phyloP scores from a whole-genome alignment of 2,329 filamentous ascomycete species.

The Drechmeria coniospora region DNA sequence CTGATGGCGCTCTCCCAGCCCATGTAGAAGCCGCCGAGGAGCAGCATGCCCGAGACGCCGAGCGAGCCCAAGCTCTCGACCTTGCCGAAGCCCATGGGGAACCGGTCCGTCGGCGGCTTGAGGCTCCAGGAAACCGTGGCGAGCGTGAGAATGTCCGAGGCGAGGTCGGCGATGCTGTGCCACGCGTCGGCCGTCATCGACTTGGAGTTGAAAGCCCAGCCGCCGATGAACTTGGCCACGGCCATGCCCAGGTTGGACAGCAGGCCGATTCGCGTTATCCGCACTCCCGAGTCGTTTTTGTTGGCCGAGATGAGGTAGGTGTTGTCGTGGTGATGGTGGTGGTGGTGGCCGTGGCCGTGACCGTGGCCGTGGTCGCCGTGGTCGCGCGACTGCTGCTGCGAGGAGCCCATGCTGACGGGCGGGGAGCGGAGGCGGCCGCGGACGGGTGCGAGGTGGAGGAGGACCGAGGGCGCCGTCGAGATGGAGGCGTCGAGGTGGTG shows the following conservation, averaged over 20 bases:
- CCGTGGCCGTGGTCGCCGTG: constrained; percentile 15
- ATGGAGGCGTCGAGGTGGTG: constrained; percentile 2
- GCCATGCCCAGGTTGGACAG: constrained; percentile 91
- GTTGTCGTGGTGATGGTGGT: constrained; percentile 81
- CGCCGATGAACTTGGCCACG: constrained; percentile 78
- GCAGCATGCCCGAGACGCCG: constrained; percentile 80
- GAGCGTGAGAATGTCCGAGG: constrained; percentile 86
- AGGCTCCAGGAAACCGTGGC: constrained; percentile 90
- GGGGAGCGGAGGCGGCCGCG: constrained; percentile 9
- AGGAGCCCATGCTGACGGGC: constrained; percentile 14
- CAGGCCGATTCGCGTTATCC: constrained; percentile 41
- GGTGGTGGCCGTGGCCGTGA: constrained; percentile 44
- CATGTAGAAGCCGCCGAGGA: constrained; percentile 86
- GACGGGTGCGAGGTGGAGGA: constrained; percentile 9
- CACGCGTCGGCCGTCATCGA: constrained; percentile 86
- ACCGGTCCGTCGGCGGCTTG: constrained; percentile 65
- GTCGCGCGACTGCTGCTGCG: constrained; percentile 17
- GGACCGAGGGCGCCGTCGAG: constrained; percentile 2
- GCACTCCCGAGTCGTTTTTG: constrained; percentile 52
- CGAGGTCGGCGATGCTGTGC: constrained; percentile 87
- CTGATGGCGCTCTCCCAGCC: constrained; percentile 57
- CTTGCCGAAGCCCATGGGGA: constrained; percentile 89
- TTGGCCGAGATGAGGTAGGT: constrained; percentile 85
- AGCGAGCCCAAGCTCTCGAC: constrained; percentile 91
- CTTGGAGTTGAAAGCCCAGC: constrained; percentile 90